Conservation (phyloP, 257 asterid genomes). For the Knoxia roxburghii region DNA sequence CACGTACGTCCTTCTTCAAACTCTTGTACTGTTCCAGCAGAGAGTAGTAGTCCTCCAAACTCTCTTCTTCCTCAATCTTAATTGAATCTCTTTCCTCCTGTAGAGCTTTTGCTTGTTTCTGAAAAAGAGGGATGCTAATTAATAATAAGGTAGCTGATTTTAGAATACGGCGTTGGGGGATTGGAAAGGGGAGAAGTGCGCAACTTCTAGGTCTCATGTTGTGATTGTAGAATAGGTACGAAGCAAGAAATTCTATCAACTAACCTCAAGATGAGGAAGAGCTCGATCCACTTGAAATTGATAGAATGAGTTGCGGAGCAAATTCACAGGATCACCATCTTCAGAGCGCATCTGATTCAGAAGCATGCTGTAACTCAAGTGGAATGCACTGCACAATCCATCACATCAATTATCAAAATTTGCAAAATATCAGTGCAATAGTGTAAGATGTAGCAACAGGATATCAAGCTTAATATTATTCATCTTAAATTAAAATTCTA, state of each 20-base stretch:
- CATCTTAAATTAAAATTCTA: neutral
- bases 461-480: neutral
- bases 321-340: constrained; percentile 91
- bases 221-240: too few relatives aligned
- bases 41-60: constrained; percentile 77
- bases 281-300: constrained; percentile 96
- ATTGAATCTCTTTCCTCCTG: constrained; percentile 85
- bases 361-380: constrained; percentile 94
- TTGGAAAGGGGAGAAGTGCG: neutral
- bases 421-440: neutral
- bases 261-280: constrained; percentile 90
- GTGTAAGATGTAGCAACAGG: neutral
- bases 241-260: constrained; percentile 17
- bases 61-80: constrained; percentile 80
- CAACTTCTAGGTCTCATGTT: neutral
- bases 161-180: neutral
- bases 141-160: neutral
- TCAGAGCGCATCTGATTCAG: constrained; percentile 90
- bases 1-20: constrained; percentile 63
- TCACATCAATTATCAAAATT: constrained; percentile 8
- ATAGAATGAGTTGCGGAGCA: constrained; percentile 88
- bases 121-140: constrained; percentile 15
- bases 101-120: constrained; percentile 79
- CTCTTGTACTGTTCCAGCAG: constrained; percentile 73
- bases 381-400: constrained; percentile 82